phyloP scores from a whole-genome alignment of 345 rosid genomes.

The Carallia brachiata region DNA sequence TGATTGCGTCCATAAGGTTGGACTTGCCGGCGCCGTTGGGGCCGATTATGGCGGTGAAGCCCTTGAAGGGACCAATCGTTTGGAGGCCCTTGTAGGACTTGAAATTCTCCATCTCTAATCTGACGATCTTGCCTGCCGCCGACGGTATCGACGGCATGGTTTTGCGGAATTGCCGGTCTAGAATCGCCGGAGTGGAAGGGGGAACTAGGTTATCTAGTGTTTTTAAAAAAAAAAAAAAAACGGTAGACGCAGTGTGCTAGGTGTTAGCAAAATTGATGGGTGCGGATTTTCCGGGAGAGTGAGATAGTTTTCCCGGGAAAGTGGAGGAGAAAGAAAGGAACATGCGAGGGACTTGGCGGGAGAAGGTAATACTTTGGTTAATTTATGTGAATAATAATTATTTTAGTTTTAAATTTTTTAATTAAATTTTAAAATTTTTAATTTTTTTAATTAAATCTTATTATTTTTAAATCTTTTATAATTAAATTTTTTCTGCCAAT shows the following conservation, averaged over 20 bases:
- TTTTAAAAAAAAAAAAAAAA: not conserved
- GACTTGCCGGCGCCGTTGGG: slow-evolving; percentile 99
- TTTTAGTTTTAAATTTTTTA: too few relatives aligned
- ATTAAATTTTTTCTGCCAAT: too few relatives aligned
- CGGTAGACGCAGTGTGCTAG: not conserved
- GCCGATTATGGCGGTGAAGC: slow-evolving; percentile 96
- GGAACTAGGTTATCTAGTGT: not conserved
- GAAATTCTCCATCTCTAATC: slow-evolving; percentile 89
- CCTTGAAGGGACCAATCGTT: slow-evolving; percentile 82
- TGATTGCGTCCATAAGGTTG: slow-evolving; percentile 96
- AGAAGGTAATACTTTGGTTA: not conserved
- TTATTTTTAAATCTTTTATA: too few relatives aligned
- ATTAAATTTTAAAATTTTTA: too few relatives aligned
- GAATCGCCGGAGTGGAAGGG: not conserved
- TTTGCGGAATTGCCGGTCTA: slow-evolving; percentile 3
- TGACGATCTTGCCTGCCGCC: slow-evolving; percentile 63
- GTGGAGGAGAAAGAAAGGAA: not conserved
- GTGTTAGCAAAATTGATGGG: not conserved
- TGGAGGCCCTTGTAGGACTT: slow-evolving; percentile 93
- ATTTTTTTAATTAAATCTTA: too few relatives aligned
- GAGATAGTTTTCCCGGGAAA: not conserved
- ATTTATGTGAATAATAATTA: too few relatives aligned
- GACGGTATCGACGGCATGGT: slow-evolving; percentile 65
- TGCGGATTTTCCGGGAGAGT: too few relatives aligned
- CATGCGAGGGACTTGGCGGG: slow-evolving; percentile 22